A percentile compares a stretch with the other conserved stretches of the same genome.
Evolutionary conservation across 768 basidiomycete species (phyloP).

Genomic region (Leucosporidium yakuticum): DNA sequence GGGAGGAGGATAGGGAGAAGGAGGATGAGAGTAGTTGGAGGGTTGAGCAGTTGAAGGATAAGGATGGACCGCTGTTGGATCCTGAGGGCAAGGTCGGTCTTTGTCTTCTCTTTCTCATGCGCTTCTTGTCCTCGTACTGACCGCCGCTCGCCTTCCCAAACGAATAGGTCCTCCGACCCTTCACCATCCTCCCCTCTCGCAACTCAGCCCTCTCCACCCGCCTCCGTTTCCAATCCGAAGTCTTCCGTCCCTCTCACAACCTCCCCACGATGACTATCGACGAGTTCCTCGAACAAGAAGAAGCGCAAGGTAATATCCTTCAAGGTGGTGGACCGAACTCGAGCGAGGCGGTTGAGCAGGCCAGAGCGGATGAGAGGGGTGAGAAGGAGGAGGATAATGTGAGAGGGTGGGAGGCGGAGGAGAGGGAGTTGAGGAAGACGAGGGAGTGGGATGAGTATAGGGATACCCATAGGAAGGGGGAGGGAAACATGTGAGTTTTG

Average conservation of each 20-base stretch:
- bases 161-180: constrained; percentile 73
- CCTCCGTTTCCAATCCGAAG: constrained; percentile 64
- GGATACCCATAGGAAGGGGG: constrained; percentile 76
- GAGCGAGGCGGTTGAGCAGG: constrained; percentile 28
- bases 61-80: constrained; percentile 10
- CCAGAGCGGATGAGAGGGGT: constrained; percentile 47
- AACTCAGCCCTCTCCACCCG: constrained; percentile 52
- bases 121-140: constrained; percentile 40
- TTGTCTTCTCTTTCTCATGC: constrained; percentile 85
- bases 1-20: constrained; percentile 49
- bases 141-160: constrained; percentile 60
- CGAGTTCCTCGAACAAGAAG: constrained; percentile 84
- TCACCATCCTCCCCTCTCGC: constrained; percentile 72
- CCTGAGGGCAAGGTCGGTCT: constrained; percentile 60
- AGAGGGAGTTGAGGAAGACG: constrained; percentile 60
- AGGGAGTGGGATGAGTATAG: constrained; percentile 88
- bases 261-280: constrained; percentile 94
- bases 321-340: constrained; percentile 72
- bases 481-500: constrained; percentile 62
- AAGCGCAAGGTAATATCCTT: constrained; percentile 75
- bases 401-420: constrained; percentile 62
- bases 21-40: constrained; percentile 43
- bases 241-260: constrained; percentile 75
- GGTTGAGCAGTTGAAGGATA: constrained; percentile 24
- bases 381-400: constrained; percentile 57